Percentiles rank a stretch among this genome's conserved stretches.
Evolutionary conservation across 768 basidiomycete species (phyloP).

Genomic region (Dioszegia crocea): DNA sequence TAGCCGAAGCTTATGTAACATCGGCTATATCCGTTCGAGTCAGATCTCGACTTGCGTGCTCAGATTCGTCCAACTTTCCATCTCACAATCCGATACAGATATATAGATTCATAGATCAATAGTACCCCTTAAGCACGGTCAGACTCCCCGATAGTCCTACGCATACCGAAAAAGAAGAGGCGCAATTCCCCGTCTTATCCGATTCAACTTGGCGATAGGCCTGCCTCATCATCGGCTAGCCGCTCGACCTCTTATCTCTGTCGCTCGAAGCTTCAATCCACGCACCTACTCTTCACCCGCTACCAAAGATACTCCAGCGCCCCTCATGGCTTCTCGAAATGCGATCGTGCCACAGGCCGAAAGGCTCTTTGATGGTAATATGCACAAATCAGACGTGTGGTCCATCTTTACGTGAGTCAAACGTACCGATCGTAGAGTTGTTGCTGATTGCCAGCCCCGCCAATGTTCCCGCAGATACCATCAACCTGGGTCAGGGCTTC

Average conservation of each 20-base stretch:
- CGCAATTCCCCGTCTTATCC: too few species aligned
- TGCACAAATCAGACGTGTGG: constrained; percentile 49
- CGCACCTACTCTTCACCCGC: constrained; percentile 2
- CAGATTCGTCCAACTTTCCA: neutral
- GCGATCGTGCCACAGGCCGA: constrained; percentile 38
- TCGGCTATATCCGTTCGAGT: neutral
- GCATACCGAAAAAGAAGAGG: too few species aligned
- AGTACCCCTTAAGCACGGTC: too few species aligned
- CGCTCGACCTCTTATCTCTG: neutral
- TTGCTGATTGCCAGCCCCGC: constrained; percentile 59
- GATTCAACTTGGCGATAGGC: too few species aligned
- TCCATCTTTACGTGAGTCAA: constrained; percentile 48
- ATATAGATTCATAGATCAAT: too few species aligned
- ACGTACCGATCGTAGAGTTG: neutral
- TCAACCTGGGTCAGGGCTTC: constrained; percentile 78
- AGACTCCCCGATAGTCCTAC: too few species aligned
- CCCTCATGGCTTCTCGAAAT: constrained; percentile 15
- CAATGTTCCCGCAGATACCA: constrained; percentile 83
- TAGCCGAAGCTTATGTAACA: neutral
- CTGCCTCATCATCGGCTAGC: neutral
- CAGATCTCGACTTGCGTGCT: neutral
- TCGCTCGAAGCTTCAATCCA: neutral
- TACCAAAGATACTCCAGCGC: constrained; percentile 4
- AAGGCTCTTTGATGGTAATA: constrained; percentile 44
- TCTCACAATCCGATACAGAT: too few species aligned